A percentile compares a stretch with the other conserved stretches of the same genome.
phyloP scores from a whole-genome alignment of 129 eudicot species.

The Apium graveolens region DNA sequence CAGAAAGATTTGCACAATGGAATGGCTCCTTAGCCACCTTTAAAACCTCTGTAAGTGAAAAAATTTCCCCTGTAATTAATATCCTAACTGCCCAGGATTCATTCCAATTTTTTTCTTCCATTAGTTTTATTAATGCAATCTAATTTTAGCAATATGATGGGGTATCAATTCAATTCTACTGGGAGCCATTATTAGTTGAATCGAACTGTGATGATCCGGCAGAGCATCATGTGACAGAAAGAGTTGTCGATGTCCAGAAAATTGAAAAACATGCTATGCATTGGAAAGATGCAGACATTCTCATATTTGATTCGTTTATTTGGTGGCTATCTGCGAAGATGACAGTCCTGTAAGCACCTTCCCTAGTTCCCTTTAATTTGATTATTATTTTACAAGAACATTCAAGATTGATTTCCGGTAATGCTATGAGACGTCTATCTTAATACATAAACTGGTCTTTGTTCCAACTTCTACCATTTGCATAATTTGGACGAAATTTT shows the following conservation, averaged over 20 bases:
- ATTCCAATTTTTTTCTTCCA: background rate
- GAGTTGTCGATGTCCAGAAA: constrained; percentile 23
- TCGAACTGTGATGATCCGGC: constrained; percentile 53
- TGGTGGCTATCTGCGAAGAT: constrained; percentile 51
- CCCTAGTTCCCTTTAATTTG: background rate
- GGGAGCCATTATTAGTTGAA: constrained; percentile 72
- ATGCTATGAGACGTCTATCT: background rate
- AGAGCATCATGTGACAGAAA: constrained; percentile 26
- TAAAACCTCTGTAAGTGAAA: constrained; percentile 43
- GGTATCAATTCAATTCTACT: constrained; percentile 50
- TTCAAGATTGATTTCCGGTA: background rate
- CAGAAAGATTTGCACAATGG: constrained; percentile 23
- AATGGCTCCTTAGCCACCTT: constrained; percentile 41
- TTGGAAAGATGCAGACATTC: constrained; percentile 63
- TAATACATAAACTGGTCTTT: background rate
- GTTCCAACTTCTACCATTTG: background rate
- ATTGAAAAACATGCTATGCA: constrained; percentile 51
- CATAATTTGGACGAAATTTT: background rate
- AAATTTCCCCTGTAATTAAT: background rate
- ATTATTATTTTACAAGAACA: background rate
- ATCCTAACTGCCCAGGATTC: background rate
- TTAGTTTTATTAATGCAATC: background rate
- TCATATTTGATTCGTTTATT: constrained; percentile 44
- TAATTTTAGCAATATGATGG: constrained; percentile 52
- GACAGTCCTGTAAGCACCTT: constrained; percentile 14